Percentiles rank a stretch among this genome's conserved stretches.
phyloP scores from a whole-genome alignment of 2,329 filamentous ascomycete species.

The Laburnicola sp. region DNA sequence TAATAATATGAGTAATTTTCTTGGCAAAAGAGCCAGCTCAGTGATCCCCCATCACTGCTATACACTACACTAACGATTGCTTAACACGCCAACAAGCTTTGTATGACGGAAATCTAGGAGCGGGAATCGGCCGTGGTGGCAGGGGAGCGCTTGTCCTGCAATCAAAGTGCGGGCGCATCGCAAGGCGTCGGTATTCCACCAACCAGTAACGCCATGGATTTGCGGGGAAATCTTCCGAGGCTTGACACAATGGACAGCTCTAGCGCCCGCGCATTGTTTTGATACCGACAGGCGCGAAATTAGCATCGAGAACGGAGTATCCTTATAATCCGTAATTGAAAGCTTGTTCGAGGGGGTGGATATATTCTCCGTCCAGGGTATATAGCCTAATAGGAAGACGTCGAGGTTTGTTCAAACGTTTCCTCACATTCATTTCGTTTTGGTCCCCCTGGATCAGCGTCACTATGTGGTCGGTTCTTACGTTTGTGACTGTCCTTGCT shows the following conservation, averaged over 20 bases:
- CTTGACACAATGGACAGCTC: neutral
- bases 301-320: conserved; percentile 1
- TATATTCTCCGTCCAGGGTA: neutral
- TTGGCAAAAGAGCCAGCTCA: too few species aligned
- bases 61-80: too few species aligned
- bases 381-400: neutral
- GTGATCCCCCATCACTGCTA: too few species aligned
- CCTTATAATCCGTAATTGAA: neutral
- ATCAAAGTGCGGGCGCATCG: conserved; percentile 6
- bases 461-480: conserved; percentile 16
- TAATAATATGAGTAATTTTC: too few species aligned
- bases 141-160: neutral
- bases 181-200: conserved; percentile 7
- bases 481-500: conserved; percentile 27
- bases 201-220: conserved; percentile 4
- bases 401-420: neutral
- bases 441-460: neutral
- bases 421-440: neutral
- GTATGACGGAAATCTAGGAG: neutral
- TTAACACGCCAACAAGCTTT: too few species aligned
- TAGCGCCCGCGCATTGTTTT: neutral
- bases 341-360: neutral
- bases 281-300: conserved; percentile 12
- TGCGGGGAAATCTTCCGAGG: conserved; percentile 1
- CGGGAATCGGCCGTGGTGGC: neutral